Evolutionary conservation across 2,329 filamentous ascomycete species (phyloP).

Genomic region (Trichophyton verrucosum): DNA sequence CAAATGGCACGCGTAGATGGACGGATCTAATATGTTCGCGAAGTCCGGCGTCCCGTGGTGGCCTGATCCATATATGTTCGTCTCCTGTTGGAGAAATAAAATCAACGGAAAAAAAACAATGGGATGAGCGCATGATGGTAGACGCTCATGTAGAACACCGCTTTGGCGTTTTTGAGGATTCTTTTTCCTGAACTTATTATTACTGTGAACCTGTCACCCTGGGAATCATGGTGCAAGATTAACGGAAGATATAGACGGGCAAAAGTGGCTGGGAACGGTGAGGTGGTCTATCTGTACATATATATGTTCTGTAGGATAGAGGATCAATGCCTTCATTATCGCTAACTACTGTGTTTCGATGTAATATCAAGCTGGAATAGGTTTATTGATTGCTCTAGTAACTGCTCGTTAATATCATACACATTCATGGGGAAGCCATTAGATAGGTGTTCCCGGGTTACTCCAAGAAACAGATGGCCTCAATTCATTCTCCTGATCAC

Average conservation of each 20-base stretch:
- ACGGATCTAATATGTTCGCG: neutral
- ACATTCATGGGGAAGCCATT: neutral
- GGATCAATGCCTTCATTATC: neutral
- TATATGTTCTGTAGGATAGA: slow-evolving; percentile 2
- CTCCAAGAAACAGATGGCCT: neutral
- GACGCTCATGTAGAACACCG: neutral
- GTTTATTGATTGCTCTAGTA: neutral
- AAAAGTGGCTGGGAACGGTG: neutral
- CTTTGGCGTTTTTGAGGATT: neutral
- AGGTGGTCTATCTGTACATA: slow-evolving; percentile 2
- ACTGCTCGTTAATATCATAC: neutral
- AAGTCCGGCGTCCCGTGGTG: neutral
- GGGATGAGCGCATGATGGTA: neutral
- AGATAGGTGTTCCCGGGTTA: neutral
- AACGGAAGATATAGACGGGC: neutral
- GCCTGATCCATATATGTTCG: neutral
- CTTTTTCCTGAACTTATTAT: neutral
- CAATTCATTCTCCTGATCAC: slow-evolving; percentile 3
- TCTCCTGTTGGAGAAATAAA: neutral
- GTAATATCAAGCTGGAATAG: too few species aligned
- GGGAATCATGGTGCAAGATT: neutral
- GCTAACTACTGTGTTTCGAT: neutral
- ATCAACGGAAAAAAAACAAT: neutral
- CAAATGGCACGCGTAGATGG: neutral
- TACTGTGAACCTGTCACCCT: neutral